Evolutionary conservation across 306 rosid species (phyloP), one percentile per base, ranked within the genome.

Genomic region (Cucurbita moschata): DNA sequence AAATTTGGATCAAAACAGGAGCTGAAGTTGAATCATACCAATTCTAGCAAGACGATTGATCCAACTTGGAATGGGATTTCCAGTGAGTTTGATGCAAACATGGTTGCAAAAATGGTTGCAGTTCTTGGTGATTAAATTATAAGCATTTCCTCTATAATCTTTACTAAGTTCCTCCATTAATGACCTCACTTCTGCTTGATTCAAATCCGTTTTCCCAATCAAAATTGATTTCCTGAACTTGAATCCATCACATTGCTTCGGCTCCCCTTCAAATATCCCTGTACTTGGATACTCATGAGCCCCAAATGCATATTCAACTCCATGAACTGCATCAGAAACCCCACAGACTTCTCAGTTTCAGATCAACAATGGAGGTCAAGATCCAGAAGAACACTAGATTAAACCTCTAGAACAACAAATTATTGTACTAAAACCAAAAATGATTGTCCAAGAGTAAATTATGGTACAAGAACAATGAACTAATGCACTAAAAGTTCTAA

Each of bases 211-310:
- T 78, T 87, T 90, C 52, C 98, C 98, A 39, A 90, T 85, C 77
- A 87, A 75, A 76, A 93, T 81, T 4, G 96, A 84, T 79, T 88
- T 90, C 54, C 98, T 86, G 74, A 86, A 93, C 26, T 78, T 77
- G 78, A 90, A 93, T 6, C 96, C 98, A 30, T 90, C 98, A 23
- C 90, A 93, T 16, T 83, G 83, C 77, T 79, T 90, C 1, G 98
- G 97, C 37, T 90, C 94, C 9, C 92, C 97, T 84, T 93, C 97
- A 79, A 93, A 88, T 42, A 93, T 93, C 43, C 98, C 98, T 8
- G 97, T 87, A 19, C 93, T 84, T 3, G 90, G 63, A 55, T 73
- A 77, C 66, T 93, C 96, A 30, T 93, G 98, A 76, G 98, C 97
- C 37, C 98, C 98, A 72, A 87, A 90, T 4, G 98, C 98, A 39